phyloP scores from a whole-genome alignment of 2,329 filamentous ascomycete genomes.

The Ceratocystis harringtonii region DNA sequence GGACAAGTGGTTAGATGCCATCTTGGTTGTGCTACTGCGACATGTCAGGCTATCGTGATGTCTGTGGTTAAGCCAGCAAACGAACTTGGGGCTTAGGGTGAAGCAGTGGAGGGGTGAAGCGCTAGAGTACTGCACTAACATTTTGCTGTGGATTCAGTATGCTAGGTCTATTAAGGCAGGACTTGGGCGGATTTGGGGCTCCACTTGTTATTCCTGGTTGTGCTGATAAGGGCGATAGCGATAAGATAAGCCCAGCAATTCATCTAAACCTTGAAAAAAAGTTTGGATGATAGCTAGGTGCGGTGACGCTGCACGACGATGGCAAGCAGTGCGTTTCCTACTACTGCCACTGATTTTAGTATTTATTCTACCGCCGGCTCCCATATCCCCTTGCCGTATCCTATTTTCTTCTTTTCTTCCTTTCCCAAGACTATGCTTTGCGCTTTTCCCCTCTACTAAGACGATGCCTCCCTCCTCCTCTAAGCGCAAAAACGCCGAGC shows the following conservation, averaged over 20 bases:
- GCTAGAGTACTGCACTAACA: neutral
- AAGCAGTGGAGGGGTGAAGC: neutral
- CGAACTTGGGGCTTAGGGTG: constrained; percentile 5
- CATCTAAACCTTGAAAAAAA: constrained; percentile 10
- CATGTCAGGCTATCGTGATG: neutral
- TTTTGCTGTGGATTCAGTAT: neutral
- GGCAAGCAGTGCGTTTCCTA: too few species aligned
- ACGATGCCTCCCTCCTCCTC: neutral
- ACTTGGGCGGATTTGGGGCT: neutral
- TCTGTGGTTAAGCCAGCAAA: neutral
- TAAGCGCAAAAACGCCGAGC: constrained; percentile 11
- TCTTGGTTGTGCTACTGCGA: constrained; percentile 2
- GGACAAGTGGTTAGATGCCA: constrained; percentile 31
- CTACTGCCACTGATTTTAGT: too few species aligned
- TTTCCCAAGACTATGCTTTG: too few species aligned
- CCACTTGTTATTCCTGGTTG: constrained; percentile 12
- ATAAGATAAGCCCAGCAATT: constrained; percentile 1
- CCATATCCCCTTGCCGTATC: neutral
- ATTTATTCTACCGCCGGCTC: too few species aligned
- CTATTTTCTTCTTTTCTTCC: neutral
- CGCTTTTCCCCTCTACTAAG: neutral
- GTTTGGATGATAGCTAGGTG: neutral
- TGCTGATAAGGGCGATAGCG: constrained; percentile 11
- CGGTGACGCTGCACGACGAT: too few species aligned
- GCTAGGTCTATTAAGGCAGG: neutral